A percentile compares a stretch with the other conserved stretches of the same genome.
phyloP scores from a whole-genome alignment of 2,329 filamentous ascomycete species.

The Rutstroemia sydowiana region DNA sequence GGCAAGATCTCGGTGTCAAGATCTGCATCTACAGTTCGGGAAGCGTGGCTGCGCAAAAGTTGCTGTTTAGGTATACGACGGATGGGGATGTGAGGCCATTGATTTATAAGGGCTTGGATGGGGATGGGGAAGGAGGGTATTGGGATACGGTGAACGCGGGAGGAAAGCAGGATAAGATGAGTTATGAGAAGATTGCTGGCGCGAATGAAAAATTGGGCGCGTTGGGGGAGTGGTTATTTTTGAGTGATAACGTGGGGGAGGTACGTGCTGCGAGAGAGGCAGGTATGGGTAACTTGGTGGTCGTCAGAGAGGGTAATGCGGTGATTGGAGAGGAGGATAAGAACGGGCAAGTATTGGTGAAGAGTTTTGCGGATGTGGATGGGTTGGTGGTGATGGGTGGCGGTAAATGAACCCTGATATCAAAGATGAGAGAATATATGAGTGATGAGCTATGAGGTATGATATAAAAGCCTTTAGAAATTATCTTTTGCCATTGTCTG shows the following conservation, averaged over 20 bases:
- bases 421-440: no score
- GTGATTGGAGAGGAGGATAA: constrained; percentile 45
- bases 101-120: constrained; percentile 68
- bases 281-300: constrained; percentile 56
- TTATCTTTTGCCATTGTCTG: no score
- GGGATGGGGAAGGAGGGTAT: constrained; percentile 66
- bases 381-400: background rate
- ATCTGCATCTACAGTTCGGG: constrained; percentile 73
- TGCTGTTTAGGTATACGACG: constrained; percentile 61
- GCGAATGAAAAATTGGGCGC: constrained; percentile 34
- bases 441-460: no score
- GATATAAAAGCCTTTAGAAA: no score
- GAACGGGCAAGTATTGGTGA: constrained; percentile 21
- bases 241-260: constrained; percentile 72
- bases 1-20: constrained; percentile 42
- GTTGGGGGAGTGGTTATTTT: constrained; percentile 58
- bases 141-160: constrained; percentile 80
- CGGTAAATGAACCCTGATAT: no score
- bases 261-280: constrained; percentile 54
- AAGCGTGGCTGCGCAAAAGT: constrained; percentile 71
- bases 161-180: constrained; percentile 57
- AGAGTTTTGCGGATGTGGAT: constrained; percentile 22
- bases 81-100: constrained; percentile 51
- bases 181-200: constrained; percentile 45
- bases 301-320: constrained; percentile 64